Evolutionary conservation across 345 rosid genomes (phyloP).

Genomic region (Arabidopsis suecica): DNA sequence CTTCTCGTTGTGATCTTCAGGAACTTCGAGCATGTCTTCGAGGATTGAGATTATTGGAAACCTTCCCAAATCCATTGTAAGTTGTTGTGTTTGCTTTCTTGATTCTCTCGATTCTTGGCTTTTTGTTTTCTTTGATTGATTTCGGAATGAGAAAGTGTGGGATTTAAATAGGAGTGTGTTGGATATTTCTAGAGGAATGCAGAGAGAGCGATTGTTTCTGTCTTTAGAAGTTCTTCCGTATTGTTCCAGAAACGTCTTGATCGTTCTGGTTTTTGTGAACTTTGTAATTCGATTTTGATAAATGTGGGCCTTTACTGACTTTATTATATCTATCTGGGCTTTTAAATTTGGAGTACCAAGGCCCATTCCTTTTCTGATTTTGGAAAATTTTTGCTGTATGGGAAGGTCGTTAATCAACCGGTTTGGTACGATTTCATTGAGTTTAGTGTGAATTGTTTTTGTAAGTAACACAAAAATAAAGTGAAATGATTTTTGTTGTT

Average conservation of each 20-base stretch:
- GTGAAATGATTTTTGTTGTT: no score
- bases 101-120: neutral
- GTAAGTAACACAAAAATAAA: no score
- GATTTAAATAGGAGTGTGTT: slow-evolving; percentile 6
- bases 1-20: slow-evolving; percentile 46
- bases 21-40: slow-evolving; percentile 62
- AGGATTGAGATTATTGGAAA: slow-evolving; percentile 54
- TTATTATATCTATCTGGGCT: neutral
- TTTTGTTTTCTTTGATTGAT: neutral
- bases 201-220: slow-evolving; percentile 3
- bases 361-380: neutral
- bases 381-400: no score
- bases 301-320: neutral
- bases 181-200: slow-evolving; percentile 38
- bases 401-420: no score
- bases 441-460: no score
- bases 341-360: neutral
- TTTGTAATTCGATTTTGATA: neutral
- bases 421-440: no score
- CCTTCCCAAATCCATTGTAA: slow-evolving; percentile 53
- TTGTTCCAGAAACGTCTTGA: slow-evolving; percentile 38
- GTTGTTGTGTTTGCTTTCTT: neutral
- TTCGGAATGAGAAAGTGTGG: neutral
- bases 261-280: slow-evolving; percentile 14
- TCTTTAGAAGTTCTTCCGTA: slow-evolving; percentile 27